These are phyloP conservation scores for Vigna unguiculata DNA, from an alignment of 306 rosid genomes.

Conservation along the genomic window DNA sequence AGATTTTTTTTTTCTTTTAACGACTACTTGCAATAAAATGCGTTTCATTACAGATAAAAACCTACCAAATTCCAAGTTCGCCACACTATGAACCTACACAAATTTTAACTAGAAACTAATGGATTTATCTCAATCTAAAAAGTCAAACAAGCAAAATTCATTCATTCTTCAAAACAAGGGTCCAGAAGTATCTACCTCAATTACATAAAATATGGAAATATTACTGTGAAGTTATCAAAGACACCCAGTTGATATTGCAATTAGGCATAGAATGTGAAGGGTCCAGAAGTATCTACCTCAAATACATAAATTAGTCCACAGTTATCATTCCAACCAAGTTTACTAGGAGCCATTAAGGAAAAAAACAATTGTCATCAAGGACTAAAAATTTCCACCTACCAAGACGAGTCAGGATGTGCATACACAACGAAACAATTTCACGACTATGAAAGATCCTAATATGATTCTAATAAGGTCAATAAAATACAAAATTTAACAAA, in stretches of 20 bases:
- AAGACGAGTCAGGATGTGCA: constrained; percentile 1
- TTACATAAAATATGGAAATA: constrained; percentile 5
- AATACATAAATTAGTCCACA: neutral
- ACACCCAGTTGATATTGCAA: constrained; percentile 5
- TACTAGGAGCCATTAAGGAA: constrained; percentile 10
- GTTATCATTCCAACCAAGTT: neutral
- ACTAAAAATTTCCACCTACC: neutral
- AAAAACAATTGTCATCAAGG: neutral
- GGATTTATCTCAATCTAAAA: constrained; percentile 16
- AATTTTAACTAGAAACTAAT: constrained; percentile 13
- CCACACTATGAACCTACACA: constrained; percentile 22
- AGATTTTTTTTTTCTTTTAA: constrained; percentile 11
- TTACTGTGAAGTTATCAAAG: neutral
- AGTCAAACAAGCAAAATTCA: constrained; percentile 1
- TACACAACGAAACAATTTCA: constrained; percentile 9
- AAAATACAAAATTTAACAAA: constrained; percentile 4
- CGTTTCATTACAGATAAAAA: neutral
- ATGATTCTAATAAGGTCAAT: neutral
- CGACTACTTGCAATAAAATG: constrained; percentile 27
- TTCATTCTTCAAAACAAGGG: constrained; percentile 34
- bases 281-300: constrained; percentile 5
- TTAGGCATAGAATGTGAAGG: neutral
- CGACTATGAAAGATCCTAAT: neutral
- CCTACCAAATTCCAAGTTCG: constrained; percentile 22
- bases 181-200: no score